Conservation (phyloP, 768 basidiomycete genomes). For the Suillus occidentalis region DNA sequence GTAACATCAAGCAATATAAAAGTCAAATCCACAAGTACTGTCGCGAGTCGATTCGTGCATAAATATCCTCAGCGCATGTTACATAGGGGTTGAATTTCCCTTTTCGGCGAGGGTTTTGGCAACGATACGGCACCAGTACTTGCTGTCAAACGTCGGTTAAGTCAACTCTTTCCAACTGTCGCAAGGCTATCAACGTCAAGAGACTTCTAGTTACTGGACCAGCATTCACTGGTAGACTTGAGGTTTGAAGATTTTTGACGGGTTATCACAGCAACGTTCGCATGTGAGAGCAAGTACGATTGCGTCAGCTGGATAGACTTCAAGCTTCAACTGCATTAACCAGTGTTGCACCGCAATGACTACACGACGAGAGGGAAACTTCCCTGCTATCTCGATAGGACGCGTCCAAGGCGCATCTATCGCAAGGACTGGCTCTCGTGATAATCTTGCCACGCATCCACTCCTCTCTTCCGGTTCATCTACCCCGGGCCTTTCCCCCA, state of each 20-base stretch:
- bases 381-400: constrained; percentile 58
- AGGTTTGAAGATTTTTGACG: not conserved
- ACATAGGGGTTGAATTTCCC: not conserved
- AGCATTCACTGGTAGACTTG: not conserved
- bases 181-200: not conserved
- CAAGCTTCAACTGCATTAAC: not conserved
- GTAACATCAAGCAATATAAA: too few relatives aligned
- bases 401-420: constrained; percentile 45
- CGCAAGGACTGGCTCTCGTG: constrained; percentile 47
- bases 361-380: constrained; percentile 35
- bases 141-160: not conserved
- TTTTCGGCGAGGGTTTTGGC: not conserved
- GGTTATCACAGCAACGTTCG: not conserved
- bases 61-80: too few relatives aligned
- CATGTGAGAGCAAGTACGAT: not conserved
- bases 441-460: constrained; percentile 62
- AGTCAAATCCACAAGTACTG: too few relatives aligned
- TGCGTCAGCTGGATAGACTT: not conserved
- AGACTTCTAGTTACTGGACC: not conserved
- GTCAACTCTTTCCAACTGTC: not conserved
- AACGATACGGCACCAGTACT: too few relatives aligned
- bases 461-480: constrained; percentile 50
- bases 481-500: constrained; percentile 21
- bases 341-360: constrained; percentile 30
- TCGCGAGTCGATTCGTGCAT: too few relatives aligned